phyloP scores from a whole-genome alignment of 768 basidiomycete genomes.

The Auriculariales sp. region DNA sequence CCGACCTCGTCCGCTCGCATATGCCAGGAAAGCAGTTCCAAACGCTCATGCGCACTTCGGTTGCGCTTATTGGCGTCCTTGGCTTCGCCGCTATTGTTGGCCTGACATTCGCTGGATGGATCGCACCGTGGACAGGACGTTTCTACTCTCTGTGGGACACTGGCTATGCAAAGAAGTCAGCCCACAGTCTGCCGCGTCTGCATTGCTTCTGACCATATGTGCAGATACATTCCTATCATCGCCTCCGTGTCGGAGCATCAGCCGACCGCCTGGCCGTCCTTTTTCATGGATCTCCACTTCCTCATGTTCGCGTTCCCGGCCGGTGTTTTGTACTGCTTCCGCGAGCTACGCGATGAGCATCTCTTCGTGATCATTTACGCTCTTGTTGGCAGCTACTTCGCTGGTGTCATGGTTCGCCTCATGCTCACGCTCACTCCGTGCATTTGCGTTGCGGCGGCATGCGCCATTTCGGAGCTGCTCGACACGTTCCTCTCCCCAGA shows the following conservation, averaged over 20 bases:
- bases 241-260: constrained; percentile 99
- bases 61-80: constrained; percentile 54
- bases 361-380: constrained; percentile 98
- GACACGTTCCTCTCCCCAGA: constrained; percentile 82
- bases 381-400: constrained; percentile 91
- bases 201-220: constrained; percentile 6
- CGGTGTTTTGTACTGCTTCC: constrained; percentile 89
- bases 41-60: constrained; percentile 52
- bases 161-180: constrained; percentile 92
- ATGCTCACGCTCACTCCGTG: constrained; percentile 97
- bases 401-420: constrained; percentile 98
- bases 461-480: constrained; percentile 76
- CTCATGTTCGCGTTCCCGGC: constrained; percentile 97
- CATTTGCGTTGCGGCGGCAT: constrained; percentile 86
- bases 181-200: constrained; percentile 3
- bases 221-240: constrained; percentile 89
- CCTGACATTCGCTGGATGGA: constrained; percentile 86
- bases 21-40: constrained; percentile 89
- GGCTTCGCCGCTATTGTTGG: constrained; percentile 60
- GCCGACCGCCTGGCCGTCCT: constrained; percentile 98
- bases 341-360: constrained; percentile 87
- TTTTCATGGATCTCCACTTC: constrained; percentile 99
- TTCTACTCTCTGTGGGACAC: constrained; percentile 99
- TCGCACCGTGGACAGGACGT: constrained; percentile 98
- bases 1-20: constrained; percentile 76